Evolutionary conservation across 23 red algal species (phyloP), one percentile per base, ranked within the genome.

Genomic region (Gracilariopsis chorda): DNA sequence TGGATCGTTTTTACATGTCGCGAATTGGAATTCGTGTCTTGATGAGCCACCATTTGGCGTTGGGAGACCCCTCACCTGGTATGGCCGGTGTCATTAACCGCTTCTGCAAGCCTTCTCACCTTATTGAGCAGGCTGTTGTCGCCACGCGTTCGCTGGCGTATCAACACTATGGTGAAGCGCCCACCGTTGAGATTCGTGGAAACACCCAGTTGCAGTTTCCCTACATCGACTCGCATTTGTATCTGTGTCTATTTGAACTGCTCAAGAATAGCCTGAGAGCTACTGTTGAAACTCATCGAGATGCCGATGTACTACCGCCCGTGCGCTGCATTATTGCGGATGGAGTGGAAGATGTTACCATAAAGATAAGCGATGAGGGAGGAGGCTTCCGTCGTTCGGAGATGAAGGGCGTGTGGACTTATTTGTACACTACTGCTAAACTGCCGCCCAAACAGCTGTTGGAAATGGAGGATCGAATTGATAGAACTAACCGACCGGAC

Each of bases 331-430:
- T 98, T 68, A 94, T 98, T 40, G 96, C 96, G 20, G 96, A 98
- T 64, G 96, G 96, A 5, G 36, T 69, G 57, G 96, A 98, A 82
- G 96, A 98, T 48, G 93, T 98, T 9, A 98, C 93, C n/a, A 78
- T 98, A n/a, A 98, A 98, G 90, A 95, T 98, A 32, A 77, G 68
- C 53, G 96, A 98, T 44, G 96, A 98, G 82, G 96, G 96, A 4
- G 96, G 96, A 23, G 96, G 96, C 20, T 95, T 98, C 45, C 90
- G 88, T 2, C 93, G 96, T 29, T 98, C 96, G 12, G 93, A 90
- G 16, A 79, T 98, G 83, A 78, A 92, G 17, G 47, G 86, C 28
- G 90, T 98, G 25, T 98, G 93, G 93, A 94, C 90, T 20, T 98
- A 98, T 86, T 63, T 98, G 83, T 98, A 94, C 61, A 95, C 96